Conservation (phyloP, 495 filamentous ascomycete species). For the Trichoderma virens region DNA sequence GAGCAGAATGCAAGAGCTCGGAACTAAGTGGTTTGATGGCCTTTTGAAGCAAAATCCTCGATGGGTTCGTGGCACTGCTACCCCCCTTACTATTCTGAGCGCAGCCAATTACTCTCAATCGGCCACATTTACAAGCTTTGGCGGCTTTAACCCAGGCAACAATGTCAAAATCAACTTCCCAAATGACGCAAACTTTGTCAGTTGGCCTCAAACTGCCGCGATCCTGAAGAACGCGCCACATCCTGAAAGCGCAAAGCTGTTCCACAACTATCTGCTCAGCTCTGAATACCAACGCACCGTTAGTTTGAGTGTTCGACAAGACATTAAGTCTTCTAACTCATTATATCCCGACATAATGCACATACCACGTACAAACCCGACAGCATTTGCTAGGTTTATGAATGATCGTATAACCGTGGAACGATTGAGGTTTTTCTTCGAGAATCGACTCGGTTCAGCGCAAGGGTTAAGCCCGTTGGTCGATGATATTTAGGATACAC, state of each 20-base stretch:
- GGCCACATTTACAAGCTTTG: not conserved
- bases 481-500: constrained; percentile 25
- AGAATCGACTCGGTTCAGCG: constrained; percentile 22
- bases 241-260: constrained; percentile 28
- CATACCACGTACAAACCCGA: constrained; percentile 17
- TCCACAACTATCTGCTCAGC: constrained; percentile 25
- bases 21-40: constrained; percentile 29
- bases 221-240: constrained; percentile 28
- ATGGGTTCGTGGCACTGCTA: constrained; percentile 31
- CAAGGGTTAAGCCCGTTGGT: constrained; percentile 23
- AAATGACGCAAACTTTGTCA: constrained; percentile 21
- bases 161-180: constrained; percentile 14
- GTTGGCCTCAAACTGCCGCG: constrained; percentile 27
- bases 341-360: constrained; percentile 15
- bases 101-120: not conserved
- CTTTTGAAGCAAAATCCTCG: constrained; percentile 26
- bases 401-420: constrained; percentile 21
- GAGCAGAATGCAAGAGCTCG: constrained; percentile 22
- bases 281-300: constrained; percentile 16
- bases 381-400: constrained; percentile 26
- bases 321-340: not conserved
- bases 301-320: not conserved
- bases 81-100: constrained; percentile 20
- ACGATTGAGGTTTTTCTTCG: constrained; percentile 24
- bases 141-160: not conserved